Base-by-base conservation (phyloP, 108 stramenopile genomes). In the Skeletonema costatum region DNA sequence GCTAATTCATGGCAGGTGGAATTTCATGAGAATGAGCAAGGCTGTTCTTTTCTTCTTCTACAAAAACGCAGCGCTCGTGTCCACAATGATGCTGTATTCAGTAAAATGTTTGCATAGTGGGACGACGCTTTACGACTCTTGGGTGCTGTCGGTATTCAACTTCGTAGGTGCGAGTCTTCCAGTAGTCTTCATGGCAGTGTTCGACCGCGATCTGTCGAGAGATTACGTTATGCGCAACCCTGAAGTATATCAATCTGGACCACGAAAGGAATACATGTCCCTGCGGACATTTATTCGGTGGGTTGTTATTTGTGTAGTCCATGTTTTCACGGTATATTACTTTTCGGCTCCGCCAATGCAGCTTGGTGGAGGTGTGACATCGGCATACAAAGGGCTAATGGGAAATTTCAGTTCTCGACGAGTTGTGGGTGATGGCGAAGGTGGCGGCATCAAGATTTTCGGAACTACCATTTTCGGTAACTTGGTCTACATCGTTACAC, bases 1-100 rank as follows among this genome's bases (percentile, higher is more conserved):
- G 59, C 88, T 99, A n/a, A 87, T 97, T 60, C 99, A 99, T 74
- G 99, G 99, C 6, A 87, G 98, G 38, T 97, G 96, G 96, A 90
- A 97, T 77, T 98, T 97, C 72, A 87, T 94, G 41, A 92, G 99
- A 58, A 80, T 95, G 71, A 83, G 87, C 61, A 97, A 90, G 68
- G 85, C 96, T 25, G 90, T 98, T 60, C 80, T 99, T 10, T 99
- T 93, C 82, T 95, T 95, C 42, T 98, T 99, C 83, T 99, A 97
- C 93, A 99, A 99, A 81, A 99, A 99, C 80, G 88, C 98, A 44
- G 85, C 97, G 16, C 86, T 98, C 73, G 93, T 94, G 38, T 88
- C 89, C 13, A 71, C 71, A 56, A 63, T 96, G 60, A 87, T 96
- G 64, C 82, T 91, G 46, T 96, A 84, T 74, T 83, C 85, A 33